Evolutionary conservation across 164 flowering plant genomes (phyloP).

Genomic region (Vitis cinerea): DNA sequence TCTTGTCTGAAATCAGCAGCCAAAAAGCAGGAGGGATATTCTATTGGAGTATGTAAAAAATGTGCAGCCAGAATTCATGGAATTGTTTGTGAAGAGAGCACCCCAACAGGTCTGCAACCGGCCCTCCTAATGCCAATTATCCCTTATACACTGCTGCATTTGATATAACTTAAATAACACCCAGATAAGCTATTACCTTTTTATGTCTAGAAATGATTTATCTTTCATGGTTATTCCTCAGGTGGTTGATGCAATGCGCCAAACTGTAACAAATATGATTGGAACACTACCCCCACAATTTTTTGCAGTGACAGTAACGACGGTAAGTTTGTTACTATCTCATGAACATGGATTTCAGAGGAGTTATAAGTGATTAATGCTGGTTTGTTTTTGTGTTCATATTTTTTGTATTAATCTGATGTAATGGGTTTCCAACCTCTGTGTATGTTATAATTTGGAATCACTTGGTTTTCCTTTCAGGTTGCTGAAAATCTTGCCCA

Average conservation of each 20-base stretch:
- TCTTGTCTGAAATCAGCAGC: constrained; percentile 32
- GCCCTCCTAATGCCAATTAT: neutral
- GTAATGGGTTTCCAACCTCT: too few relatives aligned
- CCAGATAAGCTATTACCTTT: neutral
- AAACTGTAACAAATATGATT: constrained; percentile 95
- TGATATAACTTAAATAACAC: neutral
- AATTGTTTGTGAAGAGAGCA: constrained; percentile 85
- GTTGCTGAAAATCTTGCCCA: constrained; percentile 99
- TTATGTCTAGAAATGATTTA: neutral
- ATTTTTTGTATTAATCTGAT: too few relatives aligned
- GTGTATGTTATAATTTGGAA: neutral
- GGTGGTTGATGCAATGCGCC: constrained; percentile 99
- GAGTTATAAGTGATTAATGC: neutral
- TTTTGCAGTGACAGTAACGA: constrained; percentile 88
- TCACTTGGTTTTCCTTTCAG: constrained; percentile 37
- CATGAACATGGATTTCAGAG: neutral
- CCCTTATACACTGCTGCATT: neutral
- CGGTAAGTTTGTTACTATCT: constrained; percentile 49
- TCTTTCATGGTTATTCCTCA: constrained; percentile 16
- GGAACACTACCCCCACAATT: constrained; percentile 97
- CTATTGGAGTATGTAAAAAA: constrained; percentile 88
- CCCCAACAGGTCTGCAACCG: constrained; percentile 68
- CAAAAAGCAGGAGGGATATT: constrained; percentile 78
- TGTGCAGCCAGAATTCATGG: constrained; percentile 98
- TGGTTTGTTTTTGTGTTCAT: too few relatives aligned